These are phyloP conservation scores for Flaveria bidentis DNA, from an alignment of 129 eudicot species.

Conservation along the genomic window DNA sequence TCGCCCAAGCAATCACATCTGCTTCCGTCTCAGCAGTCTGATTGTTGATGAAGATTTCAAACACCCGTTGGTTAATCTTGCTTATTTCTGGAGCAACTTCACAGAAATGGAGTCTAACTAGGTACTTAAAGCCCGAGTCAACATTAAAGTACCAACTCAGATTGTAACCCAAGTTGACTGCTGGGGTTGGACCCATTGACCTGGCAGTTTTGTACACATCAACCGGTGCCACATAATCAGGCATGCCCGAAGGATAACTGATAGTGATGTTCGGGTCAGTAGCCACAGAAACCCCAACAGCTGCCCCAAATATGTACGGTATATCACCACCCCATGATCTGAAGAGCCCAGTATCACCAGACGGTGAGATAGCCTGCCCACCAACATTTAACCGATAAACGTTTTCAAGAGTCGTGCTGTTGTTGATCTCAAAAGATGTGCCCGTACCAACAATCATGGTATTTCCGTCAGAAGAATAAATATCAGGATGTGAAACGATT, in stretches of 20 bases:
- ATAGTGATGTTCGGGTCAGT: constrained; percentile 55
- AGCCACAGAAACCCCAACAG: constrained; percentile 52
- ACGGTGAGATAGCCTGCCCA: constrained; percentile 74
- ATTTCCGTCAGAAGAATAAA: constrained; percentile 49
- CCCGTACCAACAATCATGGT: constrained; percentile 49
- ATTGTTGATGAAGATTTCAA: constrained; percentile 62
- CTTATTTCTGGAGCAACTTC: constrained; percentile 44
- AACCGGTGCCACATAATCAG: constrained; percentile 66
- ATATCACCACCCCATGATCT: constrained; percentile 74
- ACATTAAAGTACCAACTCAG: constrained; percentile 72
- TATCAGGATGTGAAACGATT: constrained; percentile 76
- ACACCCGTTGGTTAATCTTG: constrained; percentile 64
- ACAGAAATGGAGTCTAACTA: constrained; percentile 89
- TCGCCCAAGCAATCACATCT: constrained; percentile 66
- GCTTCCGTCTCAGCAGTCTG: constrained; percentile 60
- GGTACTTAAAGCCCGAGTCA: constrained; percentile 69
- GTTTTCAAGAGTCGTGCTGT: constrained; percentile 66
- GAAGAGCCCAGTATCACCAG: constrained; percentile 72
- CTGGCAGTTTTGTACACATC: constrained; percentile 79
- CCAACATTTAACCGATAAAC: constrained; percentile 83
- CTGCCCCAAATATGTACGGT: constrained; percentile 58
- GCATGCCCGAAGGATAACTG: constrained; percentile 43
- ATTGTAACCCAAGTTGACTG: constrained; percentile 54
- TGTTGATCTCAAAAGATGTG: constrained; percentile 42
- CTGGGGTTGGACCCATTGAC: constrained; percentile 65